These are phyloP conservation scores for Pyricularia sp. DNA, from an alignment of 2,329 filamentous ascomycete genomes.

Conservation along the genomic window DNA sequence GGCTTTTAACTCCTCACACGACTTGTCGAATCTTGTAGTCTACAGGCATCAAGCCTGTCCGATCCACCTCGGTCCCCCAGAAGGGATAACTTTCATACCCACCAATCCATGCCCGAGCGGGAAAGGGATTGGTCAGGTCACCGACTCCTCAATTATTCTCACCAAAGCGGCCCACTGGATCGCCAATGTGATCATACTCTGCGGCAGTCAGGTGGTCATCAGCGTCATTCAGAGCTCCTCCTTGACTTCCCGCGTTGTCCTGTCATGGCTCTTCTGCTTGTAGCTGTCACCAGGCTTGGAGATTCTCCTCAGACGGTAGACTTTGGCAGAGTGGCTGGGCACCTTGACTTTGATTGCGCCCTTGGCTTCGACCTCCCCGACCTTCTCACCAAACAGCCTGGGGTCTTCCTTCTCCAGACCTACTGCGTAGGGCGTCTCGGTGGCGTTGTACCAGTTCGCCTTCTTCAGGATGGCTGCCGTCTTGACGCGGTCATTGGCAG, in stretches of 20 bases:
- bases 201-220: background rate
- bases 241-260: background rate
- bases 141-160: background rate
- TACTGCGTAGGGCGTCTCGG: slow-evolving; percentile 35
- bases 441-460: slow-evolving; percentile 33
- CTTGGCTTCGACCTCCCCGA: slow-evolving; percentile 26
- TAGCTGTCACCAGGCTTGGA: background rate
- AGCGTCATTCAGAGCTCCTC: background rate
- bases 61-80: background rate
- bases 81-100: background rate
- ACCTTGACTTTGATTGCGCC: background rate
- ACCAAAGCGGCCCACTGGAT: background rate
- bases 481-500: slow-evolving; percentile 20
- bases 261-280: slow-evolving; percentile 1
- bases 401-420: slow-evolving; percentile 31
- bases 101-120: background rate
- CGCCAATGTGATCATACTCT: background rate
- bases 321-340: background rate
- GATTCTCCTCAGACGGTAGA: background rate
- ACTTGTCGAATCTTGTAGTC: background rate
- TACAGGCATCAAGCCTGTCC: background rate
- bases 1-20: background rate
- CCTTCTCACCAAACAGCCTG: slow-evolving; percentile 36
- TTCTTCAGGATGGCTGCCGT: slow-evolving; percentile 11
- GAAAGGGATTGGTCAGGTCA: background rate